A percentile compares a stretch with the other conserved stretches of the same genome.
Conservation (phyloP, 2,329 filamentous ascomycete genomes). For the Septoria petroselini region DNA sequence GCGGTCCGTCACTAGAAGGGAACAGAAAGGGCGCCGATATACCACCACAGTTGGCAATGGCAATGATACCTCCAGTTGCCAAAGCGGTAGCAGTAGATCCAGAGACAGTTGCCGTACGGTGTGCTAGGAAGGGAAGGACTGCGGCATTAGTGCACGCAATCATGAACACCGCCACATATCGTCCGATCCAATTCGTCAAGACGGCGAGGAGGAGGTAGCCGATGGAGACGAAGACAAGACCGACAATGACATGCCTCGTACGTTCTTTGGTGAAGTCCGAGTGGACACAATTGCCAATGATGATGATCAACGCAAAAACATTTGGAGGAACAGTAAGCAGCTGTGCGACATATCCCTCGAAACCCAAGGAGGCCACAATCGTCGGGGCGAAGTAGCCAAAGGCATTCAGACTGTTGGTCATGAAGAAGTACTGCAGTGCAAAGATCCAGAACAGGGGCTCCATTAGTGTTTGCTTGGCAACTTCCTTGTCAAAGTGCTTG, state of each 20-base stretch:
- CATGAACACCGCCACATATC: background rate
- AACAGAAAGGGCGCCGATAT: background rate
- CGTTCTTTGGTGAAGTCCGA: background rate
- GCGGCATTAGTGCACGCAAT: background rate
- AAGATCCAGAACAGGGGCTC: background rate
- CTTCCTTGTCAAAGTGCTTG: background rate
- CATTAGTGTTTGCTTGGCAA: background rate
- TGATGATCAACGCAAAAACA: slow-evolving; percentile 2
- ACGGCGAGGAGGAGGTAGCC: background rate
- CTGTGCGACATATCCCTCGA: slow-evolving; percentile 1
- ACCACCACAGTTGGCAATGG: background rate
- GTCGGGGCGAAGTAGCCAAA: slow-evolving; percentile 1
- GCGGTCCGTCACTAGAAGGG: background rate
- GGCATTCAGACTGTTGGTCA: background rate
- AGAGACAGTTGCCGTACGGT: background rate
- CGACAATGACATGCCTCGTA: background rate
- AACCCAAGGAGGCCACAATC: slow-evolving; percentile 3
- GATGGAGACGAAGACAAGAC: background rate
- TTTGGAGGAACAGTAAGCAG: slow-evolving; percentile 6
- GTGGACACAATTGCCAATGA: background rate
- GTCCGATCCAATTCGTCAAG: background rate
- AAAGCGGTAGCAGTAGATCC: background rate
- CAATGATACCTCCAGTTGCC: background rate
- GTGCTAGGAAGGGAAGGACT: background rate
- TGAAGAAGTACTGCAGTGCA: background rate